phyloP scores from a whole-genome alignment of 495 filamentous ascomycete species.

The Chaetomium tenue region DNA sequence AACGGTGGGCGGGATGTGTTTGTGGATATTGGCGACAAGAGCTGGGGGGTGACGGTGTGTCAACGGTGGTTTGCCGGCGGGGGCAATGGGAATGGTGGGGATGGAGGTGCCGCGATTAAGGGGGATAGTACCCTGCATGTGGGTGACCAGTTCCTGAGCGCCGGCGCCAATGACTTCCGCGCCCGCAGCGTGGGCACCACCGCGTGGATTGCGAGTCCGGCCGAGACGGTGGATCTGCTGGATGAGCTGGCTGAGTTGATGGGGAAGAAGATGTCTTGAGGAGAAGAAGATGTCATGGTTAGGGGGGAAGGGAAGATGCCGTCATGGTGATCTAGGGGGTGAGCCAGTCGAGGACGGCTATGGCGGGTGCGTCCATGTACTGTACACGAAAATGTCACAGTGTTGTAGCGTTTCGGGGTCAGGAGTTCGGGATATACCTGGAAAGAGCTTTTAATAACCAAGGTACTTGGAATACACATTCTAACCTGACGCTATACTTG shows the following conservation, averaged over 20 bases:
- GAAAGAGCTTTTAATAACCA: too few relatives aligned
- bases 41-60: slow-evolving; percentile 86
- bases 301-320: too few relatives aligned
- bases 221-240: slow-evolving; percentile 82
- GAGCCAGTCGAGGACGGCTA: too few relatives aligned
- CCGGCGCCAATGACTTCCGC: slow-evolving; percentile 97
- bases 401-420: background rate
- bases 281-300: slow-evolving; percentile 41
- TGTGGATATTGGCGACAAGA: slow-evolving; percentile 98
- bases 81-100: background rate
- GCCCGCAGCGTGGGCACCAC: slow-evolving; percentile 64
- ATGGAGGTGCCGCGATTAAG: slow-evolving; percentile 37
- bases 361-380: background rate
- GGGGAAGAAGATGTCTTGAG: slow-evolving; percentile 44
- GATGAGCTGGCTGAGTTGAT: slow-evolving; percentile 71
- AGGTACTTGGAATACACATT: slow-evolving; percentile 1
- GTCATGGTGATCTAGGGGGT: too few relatives aligned
- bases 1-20: slow-evolving; percentile 97
- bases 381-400: background rate
- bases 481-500: background rate
- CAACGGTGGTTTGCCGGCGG: slow-evolving; percentile 77
- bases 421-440: background rate
- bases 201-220: slow-evolving; percentile 88
- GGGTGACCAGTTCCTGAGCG: slow-evolving; percentile 93
- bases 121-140: slow-evolving; percentile 71